These are phyloP conservation scores for Suillus occidentalis DNA, from an alignment of 768 basidiomycete species.

Conservation along the genomic window DNA sequence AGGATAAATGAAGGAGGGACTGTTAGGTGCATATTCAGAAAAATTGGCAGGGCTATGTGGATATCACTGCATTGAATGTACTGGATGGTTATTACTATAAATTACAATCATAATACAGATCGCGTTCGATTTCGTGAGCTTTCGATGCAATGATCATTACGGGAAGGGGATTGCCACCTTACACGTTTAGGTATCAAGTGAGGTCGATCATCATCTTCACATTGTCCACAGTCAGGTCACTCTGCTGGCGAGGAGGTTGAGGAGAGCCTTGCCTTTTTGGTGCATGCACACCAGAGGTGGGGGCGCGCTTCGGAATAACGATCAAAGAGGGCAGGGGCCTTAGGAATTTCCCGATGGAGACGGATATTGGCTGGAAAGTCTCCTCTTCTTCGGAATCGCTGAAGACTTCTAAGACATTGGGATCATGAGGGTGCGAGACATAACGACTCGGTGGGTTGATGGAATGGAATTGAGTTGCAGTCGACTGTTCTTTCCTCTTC, in stretches of 20 bases:
- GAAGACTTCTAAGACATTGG: background rate
- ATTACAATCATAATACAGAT: background rate
- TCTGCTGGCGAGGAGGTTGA: background rate
- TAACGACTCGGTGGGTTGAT: background rate
- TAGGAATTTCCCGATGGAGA: background rate
- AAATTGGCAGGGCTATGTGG: background rate
- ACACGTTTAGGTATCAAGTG: background rate
- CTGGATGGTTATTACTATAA: background rate
- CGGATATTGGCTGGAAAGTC: conserved; percentile 2
- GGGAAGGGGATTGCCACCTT: background rate
- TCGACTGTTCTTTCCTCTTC: background rate
- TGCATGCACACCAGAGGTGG: background rate
- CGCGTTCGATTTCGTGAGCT: background rate
- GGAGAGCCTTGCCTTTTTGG: background rate
- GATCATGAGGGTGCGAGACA: background rate
- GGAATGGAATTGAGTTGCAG: background rate
- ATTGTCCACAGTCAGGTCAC: background rate
- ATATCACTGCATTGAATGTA: background rate
- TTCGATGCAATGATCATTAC: background rate
- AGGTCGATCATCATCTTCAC: conserved; percentile 6
- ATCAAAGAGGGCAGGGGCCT: background rate
- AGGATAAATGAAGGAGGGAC: conserved; percentile 17
- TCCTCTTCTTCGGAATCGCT: conserved; percentile 6
- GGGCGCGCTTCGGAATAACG: background rate
- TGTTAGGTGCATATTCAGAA: background rate